These are phyloP conservation scores for Aureobasidium subglaciale DNA, from an alignment of 2,329 filamentous ascomycete genomes.

Conservation along the genomic window DNA sequence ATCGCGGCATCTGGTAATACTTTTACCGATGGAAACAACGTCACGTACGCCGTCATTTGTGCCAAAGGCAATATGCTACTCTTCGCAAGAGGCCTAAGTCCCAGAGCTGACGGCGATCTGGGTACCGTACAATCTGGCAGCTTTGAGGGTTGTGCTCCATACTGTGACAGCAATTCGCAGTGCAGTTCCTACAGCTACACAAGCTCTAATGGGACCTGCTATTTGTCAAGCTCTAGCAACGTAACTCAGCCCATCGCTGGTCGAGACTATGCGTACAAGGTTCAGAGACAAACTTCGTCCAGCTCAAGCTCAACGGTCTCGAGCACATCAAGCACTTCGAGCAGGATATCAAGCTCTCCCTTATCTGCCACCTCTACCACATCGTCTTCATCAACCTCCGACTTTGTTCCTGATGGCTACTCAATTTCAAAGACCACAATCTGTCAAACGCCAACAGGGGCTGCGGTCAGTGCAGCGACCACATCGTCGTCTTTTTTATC, in stretches of 20 bases:
- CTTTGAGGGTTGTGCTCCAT: conserved; percentile 15
- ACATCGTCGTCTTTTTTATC: conserved; percentile 3
- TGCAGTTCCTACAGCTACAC: conserved; percentile 5
- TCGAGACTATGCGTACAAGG: conserved; percentile 5
- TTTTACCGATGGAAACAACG: conserved; percentile 5
- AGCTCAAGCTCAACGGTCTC: not conserved
- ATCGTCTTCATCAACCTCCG: not conserved
- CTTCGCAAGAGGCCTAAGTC: not conserved
- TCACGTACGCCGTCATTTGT: conserved; percentile 13
- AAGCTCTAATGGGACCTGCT: not conserved
- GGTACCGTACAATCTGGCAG: conserved; percentile 4
- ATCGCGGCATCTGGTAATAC: conserved; percentile 3
- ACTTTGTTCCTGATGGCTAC: not conserved
- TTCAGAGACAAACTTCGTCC: not conserved
- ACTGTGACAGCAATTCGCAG: conserved; percentile 4
- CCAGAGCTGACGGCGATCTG: not conserved
- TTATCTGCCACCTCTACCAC: not conserved
- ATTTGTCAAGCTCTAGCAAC: not conserved
- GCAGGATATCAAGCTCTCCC: not conserved
- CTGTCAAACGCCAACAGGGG: not conserved
- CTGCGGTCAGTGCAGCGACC: not conserved
- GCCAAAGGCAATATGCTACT: not conserved
- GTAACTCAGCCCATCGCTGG: not conserved
- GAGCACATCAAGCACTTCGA: not conserved
- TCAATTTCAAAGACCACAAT: conserved; percentile 3